Evolutionary conservation across 2,329 filamentous ascomycete species (phyloP).

Genomic region (Fusarium succisae): DNA sequence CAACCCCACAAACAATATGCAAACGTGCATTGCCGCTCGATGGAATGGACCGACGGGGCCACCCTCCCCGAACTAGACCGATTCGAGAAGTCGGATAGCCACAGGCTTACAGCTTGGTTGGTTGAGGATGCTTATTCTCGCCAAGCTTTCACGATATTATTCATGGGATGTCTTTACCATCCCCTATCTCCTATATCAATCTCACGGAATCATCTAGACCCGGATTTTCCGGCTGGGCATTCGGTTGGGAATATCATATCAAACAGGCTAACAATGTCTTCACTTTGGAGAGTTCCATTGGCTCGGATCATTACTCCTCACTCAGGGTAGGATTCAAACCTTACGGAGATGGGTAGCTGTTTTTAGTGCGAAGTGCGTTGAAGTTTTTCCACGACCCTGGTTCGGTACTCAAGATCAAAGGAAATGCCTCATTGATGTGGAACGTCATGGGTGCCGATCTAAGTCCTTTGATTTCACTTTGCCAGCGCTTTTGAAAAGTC

Average conservation of each 20-base stretch:
- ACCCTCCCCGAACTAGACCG: conserved; percentile 13
- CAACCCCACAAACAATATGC: conserved; percentile 29
- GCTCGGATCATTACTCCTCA: conserved; percentile 3
- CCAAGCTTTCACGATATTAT: conserved; percentile 16
- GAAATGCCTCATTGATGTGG: conserved; percentile 30
- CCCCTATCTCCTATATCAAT: neutral
- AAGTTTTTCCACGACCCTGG: conserved; percentile 19
- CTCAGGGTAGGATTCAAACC: conserved; percentile 13
- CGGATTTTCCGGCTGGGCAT: conserved; percentile 13
- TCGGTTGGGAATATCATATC: neutral
- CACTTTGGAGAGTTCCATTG: neutral
- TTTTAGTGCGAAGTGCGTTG: conserved; percentile 14
- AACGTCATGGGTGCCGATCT: conserved; percentile 25
- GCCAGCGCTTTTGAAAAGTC: neutral
- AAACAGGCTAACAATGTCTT: conserved; percentile 1
- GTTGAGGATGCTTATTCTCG: neutral
- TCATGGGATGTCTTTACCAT: conserved; percentile 5
- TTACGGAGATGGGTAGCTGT: conserved; percentile 2
- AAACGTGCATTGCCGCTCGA: conserved; percentile 30
- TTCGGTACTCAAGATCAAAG: conserved; percentile 13
- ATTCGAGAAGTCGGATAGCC: neutral
- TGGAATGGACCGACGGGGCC: conserved; percentile 26
- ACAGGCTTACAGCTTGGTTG: neutral
- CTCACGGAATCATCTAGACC: neutral
- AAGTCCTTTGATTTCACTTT: conserved; percentile 31